A percentile compares a stretch with the other conserved stretches of the same genome.
These are phyloP conservation scores for Gyrodon lividus DNA, from an alignment of 768 basidiomycete genomes.

Conservation along the genomic window DNA sequence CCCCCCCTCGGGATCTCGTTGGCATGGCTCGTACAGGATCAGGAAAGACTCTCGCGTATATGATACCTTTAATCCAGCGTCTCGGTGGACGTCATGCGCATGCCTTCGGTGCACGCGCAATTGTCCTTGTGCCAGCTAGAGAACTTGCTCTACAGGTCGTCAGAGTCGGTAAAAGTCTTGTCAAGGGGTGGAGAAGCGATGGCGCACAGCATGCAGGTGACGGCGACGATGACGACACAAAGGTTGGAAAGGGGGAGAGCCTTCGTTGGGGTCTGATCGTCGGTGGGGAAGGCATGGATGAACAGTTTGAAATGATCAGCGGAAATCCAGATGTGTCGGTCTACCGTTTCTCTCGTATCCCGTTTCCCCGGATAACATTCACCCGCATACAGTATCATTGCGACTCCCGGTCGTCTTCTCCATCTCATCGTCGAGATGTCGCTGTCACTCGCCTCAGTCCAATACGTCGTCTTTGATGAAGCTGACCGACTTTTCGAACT, in stretches of 20 bases:
- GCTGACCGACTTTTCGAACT: conserved; percentile 98
- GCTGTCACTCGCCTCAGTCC: conserved; percentile 79
- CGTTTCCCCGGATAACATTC: conserved; percentile 12
- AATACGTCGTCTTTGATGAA: conserved; percentile 95
- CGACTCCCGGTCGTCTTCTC: conserved; percentile 96
- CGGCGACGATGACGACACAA: conserved; percentile 44
- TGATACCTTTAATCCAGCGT: conserved; percentile 87
- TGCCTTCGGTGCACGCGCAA: conserved; percentile 78
- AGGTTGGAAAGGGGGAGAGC: conserved; percentile 47
- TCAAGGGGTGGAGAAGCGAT: conserved; percentile 70
- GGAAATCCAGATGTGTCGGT: conserved; percentile 94
- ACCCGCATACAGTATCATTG: conserved; percentile 70
- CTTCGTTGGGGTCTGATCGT: conserved; percentile 93
- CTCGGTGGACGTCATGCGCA: conserved; percentile 79
- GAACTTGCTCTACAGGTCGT: conserved; percentile 93
- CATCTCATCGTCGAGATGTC: conserved; percentile 98
- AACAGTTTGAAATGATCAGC: conserved; percentile 94
- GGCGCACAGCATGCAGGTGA: conserved; percentile 75
- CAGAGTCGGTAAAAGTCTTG: conserved; percentile 93
- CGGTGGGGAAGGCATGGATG: conserved; percentile 92
- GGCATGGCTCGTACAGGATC: conserved; percentile 99
- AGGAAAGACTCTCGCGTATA: conserved; percentile 95
- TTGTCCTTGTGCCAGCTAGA: conserved; percentile 89
- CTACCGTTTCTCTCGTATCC: not conserved
- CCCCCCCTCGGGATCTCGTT: conserved; percentile 88